Evolutionary conservation across 805 yeast genomes (phyloP).

Genomic region (Wickerhamomyces xylosicus): DNA sequence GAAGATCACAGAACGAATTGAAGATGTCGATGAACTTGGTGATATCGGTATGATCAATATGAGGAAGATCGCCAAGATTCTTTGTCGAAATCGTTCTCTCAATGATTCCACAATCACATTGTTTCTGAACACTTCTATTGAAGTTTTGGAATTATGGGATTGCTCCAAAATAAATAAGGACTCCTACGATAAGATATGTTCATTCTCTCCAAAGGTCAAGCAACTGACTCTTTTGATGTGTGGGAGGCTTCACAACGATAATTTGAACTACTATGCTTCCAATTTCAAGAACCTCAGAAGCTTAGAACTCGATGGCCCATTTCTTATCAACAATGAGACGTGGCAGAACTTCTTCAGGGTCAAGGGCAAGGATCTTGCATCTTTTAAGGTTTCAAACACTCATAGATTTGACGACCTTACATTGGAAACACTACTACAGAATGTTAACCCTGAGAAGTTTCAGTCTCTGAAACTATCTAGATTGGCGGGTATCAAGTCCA

Average conservation of each 20-base stretch:
- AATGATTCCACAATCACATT: slow-evolving; percentile 62
- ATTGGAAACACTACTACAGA: slow-evolving; percentile 48
- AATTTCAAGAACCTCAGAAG: slow-evolving; percentile 46
- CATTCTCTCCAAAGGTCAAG: slow-evolving; percentile 68
- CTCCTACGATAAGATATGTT: slow-evolving; percentile 58
- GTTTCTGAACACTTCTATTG: slow-evolving; percentile 54
- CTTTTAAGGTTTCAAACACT: slow-evolving; percentile 65
- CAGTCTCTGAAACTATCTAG: slow-evolving; percentile 52
- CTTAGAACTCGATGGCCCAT: slow-evolving; percentile 79
- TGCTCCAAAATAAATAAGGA: slow-evolving; percentile 70
- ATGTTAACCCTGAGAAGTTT: slow-evolving; percentile 41
- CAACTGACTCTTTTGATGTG: slow-evolving; percentile 75
- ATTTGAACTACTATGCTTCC: slow-evolving; percentile 48
- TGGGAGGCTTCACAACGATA: slow-evolving; percentile 80
- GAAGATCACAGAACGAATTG: slow-evolving; percentile 54
- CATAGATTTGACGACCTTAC: slow-evolving; percentile 71
- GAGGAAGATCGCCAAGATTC: slow-evolving; percentile 61
- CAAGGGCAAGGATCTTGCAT: slow-evolving; percentile 41
- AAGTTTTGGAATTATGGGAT: slow-evolving; percentile 73
- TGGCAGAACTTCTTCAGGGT: slow-evolving; percentile 72
- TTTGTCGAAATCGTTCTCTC: slow-evolving; percentile 75
- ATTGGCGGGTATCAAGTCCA: slow-evolving; percentile 59
- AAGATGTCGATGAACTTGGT: slow-evolving; percentile 73
- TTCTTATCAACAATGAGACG: slow-evolving; percentile 59
- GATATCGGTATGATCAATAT: slow-evolving; percentile 72